Conservation (phyloP, 129 eudicot species). For the Deinandra increscens region DNA sequence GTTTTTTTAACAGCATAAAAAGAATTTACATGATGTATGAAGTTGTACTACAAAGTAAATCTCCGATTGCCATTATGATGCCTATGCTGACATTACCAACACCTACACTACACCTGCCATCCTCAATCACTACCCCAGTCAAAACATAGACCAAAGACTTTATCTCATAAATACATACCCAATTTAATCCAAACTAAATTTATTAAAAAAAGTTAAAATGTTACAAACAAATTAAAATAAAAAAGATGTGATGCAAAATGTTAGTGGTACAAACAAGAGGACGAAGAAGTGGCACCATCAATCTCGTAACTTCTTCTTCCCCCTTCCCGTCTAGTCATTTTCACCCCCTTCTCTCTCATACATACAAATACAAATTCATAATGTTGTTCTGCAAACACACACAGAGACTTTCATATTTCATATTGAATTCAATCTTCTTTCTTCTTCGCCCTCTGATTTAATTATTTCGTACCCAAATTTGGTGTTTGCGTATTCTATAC, state of each 20-base stretch:
- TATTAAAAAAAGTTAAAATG: too few relatives aligned
- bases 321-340: conserved; percentile 37
- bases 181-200: too few relatives aligned
- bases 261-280: conserved; percentile 4
- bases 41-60: conserved; percentile 23
- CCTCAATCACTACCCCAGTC: conserved; percentile 12
- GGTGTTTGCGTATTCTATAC: background rate
- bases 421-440: background rate
- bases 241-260: background rate
- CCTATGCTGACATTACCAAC: conserved; percentile 27
- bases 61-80: conserved; percentile 28
- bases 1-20: too few relatives aligned
- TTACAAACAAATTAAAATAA: too few relatives aligned
- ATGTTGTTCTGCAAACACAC: background rate
- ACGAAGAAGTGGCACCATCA: conserved; percentile 11
- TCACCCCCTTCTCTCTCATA: conserved; percentile 27
- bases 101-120: conserved; percentile 12
- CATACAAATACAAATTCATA: background rate
- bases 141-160: conserved; percentile 23
- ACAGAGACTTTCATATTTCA: background rate
- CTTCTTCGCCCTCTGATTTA: conserved; percentile 13
- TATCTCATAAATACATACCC: conserved; percentile 4
- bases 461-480: background rate
- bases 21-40: background rate
- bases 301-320: conserved; percentile 27